phyloP scores from a whole-genome alignment of 2,329 filamentous ascomycete species.

The Truncatella angustata region DNA sequence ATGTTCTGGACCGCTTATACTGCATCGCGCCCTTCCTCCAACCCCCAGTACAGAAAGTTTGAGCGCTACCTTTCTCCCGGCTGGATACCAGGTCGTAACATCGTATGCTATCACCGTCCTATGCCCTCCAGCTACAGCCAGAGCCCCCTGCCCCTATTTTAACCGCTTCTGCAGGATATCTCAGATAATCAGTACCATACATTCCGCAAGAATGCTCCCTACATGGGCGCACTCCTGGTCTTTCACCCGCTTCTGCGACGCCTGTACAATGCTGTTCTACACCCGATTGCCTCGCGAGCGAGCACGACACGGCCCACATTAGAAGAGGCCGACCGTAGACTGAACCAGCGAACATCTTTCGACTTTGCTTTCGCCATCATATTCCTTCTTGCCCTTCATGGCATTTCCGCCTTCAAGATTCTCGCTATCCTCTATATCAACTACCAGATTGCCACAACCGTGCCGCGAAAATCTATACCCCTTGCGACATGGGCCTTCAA shows the following conservation, averaged over 20 bases:
- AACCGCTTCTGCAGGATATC: conserved; percentile 74
- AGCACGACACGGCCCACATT: conserved; percentile 27
- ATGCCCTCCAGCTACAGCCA: too few species aligned
- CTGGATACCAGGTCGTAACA: conserved; percentile 90
- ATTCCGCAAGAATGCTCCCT: conserved; percentile 84
- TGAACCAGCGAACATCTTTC: conserved; percentile 73
- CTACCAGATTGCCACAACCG: conserved; percentile 70
- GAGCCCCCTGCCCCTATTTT: too few species aligned
- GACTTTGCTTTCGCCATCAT: conserved; percentile 79
- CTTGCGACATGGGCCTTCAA: conserved; percentile 87
- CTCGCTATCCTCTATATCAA: conserved; percentile 78
- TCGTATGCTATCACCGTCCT: conserved; percentile 63
- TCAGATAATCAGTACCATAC: conserved; percentile 84
- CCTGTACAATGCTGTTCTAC: conserved; percentile 61
- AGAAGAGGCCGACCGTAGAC: conserved; percentile 52
- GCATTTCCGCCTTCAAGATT: conserved; percentile 81
- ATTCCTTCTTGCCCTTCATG: conserved; percentile 79
- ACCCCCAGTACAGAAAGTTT: conserved; percentile 78
- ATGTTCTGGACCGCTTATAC: conserved; percentile 92
- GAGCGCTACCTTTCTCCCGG: conserved; percentile 70
- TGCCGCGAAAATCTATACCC: conserved; percentile 72
- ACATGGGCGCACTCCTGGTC: conserved; percentile 69
- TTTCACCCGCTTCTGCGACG: conserved; percentile 78
- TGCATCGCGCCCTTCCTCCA: conserved; percentile 79
- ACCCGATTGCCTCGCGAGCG: conserved; percentile 31